Evolutionary conservation across 2,329 filamentous ascomycete genomes (phyloP).

Genomic region (Penicillium olsonii): DNA sequence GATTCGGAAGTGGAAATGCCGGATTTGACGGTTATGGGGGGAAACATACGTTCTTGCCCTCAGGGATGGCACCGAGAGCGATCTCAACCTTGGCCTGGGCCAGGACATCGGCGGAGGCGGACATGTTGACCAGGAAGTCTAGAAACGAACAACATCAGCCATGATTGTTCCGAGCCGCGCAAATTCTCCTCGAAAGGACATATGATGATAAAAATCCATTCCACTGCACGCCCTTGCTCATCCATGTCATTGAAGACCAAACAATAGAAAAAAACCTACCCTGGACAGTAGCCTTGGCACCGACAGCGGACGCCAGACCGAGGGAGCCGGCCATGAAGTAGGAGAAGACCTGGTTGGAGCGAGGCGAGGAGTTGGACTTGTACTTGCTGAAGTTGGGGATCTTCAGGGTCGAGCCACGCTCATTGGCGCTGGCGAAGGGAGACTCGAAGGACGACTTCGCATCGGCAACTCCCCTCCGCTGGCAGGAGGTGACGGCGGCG

Average conservation of each 20-base stretch:
- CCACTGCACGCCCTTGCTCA: background rate
- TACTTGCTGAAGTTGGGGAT: conserved; percentile 92
- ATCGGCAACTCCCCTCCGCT: conserved; percentile 42
- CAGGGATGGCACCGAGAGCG: conserved; percentile 85
- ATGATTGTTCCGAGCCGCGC: conserved; percentile 6
- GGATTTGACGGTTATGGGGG: background rate
- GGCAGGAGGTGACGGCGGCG: conserved; percentile 43
- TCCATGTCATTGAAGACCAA: conserved; percentile 7
- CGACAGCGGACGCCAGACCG: conserved; percentile 86
- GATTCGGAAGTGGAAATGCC: background rate
- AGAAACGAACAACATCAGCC: conserved; percentile 35
- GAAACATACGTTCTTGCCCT: conserved; percentile 93
- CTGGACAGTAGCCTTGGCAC: conserved; percentile 97
- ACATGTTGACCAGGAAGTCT: conserved; percentile 99
- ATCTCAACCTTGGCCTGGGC: conserved; percentile 99
- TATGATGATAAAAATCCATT: conserved; percentile 4
- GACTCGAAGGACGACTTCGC: conserved; percentile 50
- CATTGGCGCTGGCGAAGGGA: conserved; percentile 57
- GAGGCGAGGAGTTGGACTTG: conserved; percentile 67
- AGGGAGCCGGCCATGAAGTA: conserved; percentile 99
- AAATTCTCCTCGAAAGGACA: background rate
- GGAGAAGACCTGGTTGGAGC: conserved; percentile 80
- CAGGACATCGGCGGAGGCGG: conserved; percentile 94
- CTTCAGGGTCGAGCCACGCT: conserved; percentile 59
- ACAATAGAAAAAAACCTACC: conserved; percentile 64